Evolutionary conservation across 768 basidiomycete genomes (phyloP), one percentile per base, ranked within the genome.

Genomic region (Leccinum disarticulatum): DNA sequence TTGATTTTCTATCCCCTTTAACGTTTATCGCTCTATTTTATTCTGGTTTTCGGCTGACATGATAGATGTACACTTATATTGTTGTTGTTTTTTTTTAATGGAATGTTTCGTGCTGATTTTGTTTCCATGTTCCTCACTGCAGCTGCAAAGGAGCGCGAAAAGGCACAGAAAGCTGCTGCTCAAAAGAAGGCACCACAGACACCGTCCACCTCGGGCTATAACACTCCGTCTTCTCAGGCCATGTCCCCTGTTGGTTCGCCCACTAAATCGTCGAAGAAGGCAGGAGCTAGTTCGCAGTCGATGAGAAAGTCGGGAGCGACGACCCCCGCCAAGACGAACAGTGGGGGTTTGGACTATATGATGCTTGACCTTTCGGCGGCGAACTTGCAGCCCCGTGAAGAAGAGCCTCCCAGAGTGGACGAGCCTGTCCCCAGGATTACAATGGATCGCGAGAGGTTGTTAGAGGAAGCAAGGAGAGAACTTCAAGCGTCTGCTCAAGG

Each of bases 131-230:
- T 60, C 63, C 57, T 57, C 64, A 70, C 65, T 69, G 61, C 81
- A 93, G 90, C 86, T 70, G 86, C 87, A 64, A 88, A 84, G 77
- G 88, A 91, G 77, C 87, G 83, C 72, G 90, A 91, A 73, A 92
- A 87, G 73, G 84, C 85, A 13, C 80, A 84, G 68, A 91, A 84
- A 64, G 76, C 77, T 17, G 57, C 62, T 51, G 75, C 80, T 62
- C 80, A 82, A 66, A 81, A 81, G 74, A 74, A 72, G 62, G 69
- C 65, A 50, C 70, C 68, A 46, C 66, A 69, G 52, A 60, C 66
- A 41, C 71, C 75, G 54, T 67, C 75, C 30, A 60, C 70, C 17
- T 81, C 84, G 59, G 75, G 77, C 47, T 60, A 68, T 61, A 71
- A 52, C 28, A 73, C 73, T 11, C 76, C 78, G 14, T 75, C 76